Base-by-base conservation (phyloP, 2,329 filamentous ascomycete genomes). In the Apiospora marii region DNA sequence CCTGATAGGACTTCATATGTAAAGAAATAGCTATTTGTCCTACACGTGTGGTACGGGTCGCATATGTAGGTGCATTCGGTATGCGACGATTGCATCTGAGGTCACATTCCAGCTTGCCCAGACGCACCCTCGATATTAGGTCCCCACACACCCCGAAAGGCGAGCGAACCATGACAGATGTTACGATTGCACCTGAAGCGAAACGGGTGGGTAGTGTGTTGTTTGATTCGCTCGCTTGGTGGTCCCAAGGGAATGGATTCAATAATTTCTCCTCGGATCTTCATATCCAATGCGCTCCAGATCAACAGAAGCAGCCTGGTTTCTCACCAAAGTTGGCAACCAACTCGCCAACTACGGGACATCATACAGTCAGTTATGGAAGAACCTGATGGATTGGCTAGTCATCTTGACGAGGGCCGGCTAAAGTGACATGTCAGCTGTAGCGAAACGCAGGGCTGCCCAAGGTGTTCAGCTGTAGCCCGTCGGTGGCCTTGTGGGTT, bases 41-140 rank as follows among this genome's bases (percentile, higher is more conserved):
- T 14, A 51, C 13, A 27, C 12, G 6, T 27, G n/a, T 14, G n/a
- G n/a, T 27, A 51, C n/a, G 4, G 49, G 4, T 10, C 58, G 49
- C 34, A 41, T 41, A 7, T 41, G 19, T 37, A n/a, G 41, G 12
- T 22, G 34, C 22, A 10, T 64, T n/a, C 58, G 3, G 58, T 22
- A 22, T 10, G n/a, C 4, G 34, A 12, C 8, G 7, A 4, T n/a
- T 41, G 30, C 16, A n/a, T 64, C 34, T 30, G 34, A 64, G 30
- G 58, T 64, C 30, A 64, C 58, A 64, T 64, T 64, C 34, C 58
- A 64, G 30, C 58, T 64, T 19, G 53, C 16, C 53, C 19, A 22
- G 27, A 61, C 34, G 53, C 53, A 61, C 53, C 53, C 22, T 37
- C 30, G 16, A 61, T 61, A 37, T 22, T 37, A 34, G 30, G 6